A percentile compares a stretch with the other conserved stretches of the same genome.
These are phyloP conservation scores for Monascus ruber DNA, from an alignment of 2,329 filamentous ascomycete species.

Conservation along the genomic window DNA sequence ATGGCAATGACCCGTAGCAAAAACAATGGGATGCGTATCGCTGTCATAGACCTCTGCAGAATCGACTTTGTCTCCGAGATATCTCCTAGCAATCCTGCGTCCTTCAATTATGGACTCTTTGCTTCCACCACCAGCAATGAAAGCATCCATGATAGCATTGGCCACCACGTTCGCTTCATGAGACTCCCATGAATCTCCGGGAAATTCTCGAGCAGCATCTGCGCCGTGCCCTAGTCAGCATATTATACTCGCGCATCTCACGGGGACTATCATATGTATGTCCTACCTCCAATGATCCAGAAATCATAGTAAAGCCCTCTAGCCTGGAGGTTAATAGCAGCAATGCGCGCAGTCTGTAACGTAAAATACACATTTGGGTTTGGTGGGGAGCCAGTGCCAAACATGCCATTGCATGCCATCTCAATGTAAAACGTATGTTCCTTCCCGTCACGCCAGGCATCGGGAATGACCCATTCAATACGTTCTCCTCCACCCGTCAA, in stretches of 20 bases:
- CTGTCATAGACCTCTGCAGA: conserved; percentile 73
- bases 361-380: conserved; percentile 71
- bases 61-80: conserved; percentile 70
- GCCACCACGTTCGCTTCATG: conserved; percentile 74
- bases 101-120: conserved; percentile 66
- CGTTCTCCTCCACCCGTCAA: conserved; percentile 83
- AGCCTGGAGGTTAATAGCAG: conserved; percentile 77
- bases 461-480: conserved; percentile 80
- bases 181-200: conserved; percentile 74
- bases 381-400: conserved; percentile 82
- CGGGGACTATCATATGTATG: background rate
- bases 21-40: conserved; percentile 65
- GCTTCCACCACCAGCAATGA: conserved; percentile 63
- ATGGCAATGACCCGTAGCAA: conserved; percentile 88
- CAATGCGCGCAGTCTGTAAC: conserved; percentile 69
- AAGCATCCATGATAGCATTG: conserved; percentile 82
- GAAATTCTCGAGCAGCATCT: conserved; percentile 87
- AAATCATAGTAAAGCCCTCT: conserved; percentile 80
- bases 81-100: conserved; percentile 71
- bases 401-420: conserved; percentile 98
- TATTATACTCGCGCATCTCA: background rate
- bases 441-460: conserved; percentile 70
- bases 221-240: background rate
- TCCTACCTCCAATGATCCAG: conserved; percentile 65
- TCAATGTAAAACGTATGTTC: conserved; percentile 89